Conservation (phyloP, 345 rosid species). For the Erucastrum elatum region DNA sequence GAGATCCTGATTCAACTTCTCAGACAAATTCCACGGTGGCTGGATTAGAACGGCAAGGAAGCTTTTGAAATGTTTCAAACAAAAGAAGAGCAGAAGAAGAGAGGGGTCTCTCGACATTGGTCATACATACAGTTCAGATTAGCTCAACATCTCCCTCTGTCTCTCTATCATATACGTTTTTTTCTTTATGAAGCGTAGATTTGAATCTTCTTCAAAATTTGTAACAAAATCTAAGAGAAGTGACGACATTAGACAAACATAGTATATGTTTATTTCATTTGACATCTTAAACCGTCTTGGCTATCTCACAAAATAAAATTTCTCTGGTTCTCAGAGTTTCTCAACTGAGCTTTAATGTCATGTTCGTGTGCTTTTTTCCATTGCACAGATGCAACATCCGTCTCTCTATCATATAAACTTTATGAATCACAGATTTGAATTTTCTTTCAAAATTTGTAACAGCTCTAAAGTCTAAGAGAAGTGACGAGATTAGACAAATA, state of each 20-base stretch:
- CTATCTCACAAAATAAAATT: neutral
- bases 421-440: slow-evolving; percentile 19
- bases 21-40: slow-evolving; percentile 48
- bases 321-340: neutral
- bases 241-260: neutral
- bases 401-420: neutral
- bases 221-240: slow-evolving; percentile 23
- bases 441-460: slow-evolving; percentile 29
- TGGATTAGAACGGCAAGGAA: slow-evolving; percentile 45
- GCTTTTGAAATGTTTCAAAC: slow-evolving; percentile 2
- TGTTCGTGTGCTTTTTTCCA: neutral
- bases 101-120: slow-evolving; percentile 18
- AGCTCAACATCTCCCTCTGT: slow-evolving; percentile 7
- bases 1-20: slow-evolving; percentile 43
- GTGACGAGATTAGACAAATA: neutral
- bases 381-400: neutral
- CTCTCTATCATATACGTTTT: neutral
- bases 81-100: slow-evolving; percentile 8
- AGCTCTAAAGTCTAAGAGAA: neutral
- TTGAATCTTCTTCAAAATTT: slow-evolving; percentile 20
- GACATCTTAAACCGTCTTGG: neutral
- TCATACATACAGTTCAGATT: slow-evolving; percentile 30
- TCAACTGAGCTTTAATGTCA: neutral
- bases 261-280: neutral
- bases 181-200: slow-evolving; percentile 20